These are phyloP conservation scores for Wickerhamomyces rabaulensis DNA, from an alignment of 805 yeast species.

Conservation along the genomic window DNA sequence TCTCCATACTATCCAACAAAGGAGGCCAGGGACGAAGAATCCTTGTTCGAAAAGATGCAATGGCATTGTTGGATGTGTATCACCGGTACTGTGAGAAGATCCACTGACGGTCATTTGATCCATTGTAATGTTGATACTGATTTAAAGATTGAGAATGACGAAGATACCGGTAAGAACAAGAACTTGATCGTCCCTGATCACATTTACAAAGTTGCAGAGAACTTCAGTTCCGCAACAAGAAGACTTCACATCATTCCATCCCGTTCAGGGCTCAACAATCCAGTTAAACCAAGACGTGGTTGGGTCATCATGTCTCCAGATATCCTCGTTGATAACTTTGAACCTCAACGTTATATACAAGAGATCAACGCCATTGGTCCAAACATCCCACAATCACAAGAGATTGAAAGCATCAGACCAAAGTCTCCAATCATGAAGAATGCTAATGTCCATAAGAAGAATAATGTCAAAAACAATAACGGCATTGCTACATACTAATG, in stretches of 20 bases:
- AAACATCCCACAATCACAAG: conserved; percentile 62
- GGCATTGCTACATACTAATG: conserved; percentile 1
- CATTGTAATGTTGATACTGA: conserved; percentile 94
- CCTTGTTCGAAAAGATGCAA: conserved; percentile 63
- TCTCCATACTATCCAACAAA: conserved; percentile 65
- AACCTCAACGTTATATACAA: conserved; percentile 37
- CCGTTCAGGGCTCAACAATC: conserved; percentile 56
- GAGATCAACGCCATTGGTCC: conserved; percentile 41
- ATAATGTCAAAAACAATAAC: neutral
- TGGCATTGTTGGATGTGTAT: conserved; percentile 99
- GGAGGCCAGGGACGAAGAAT: conserved; percentile 36
- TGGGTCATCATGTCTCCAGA: conserved; percentile 93
- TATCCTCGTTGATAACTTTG: conserved; percentile 66
- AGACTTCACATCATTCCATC: conserved; percentile 83
- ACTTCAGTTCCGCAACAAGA: conserved; percentile 77
- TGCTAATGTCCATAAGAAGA: neutral
- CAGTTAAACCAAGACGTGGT: conserved; percentile 69
- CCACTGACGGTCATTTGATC: conserved; percentile 76
- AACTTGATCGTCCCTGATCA: conserved; percentile 63
- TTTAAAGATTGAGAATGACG: conserved; percentile 57
- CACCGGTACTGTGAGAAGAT: conserved; percentile 87
- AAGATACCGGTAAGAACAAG: conserved; percentile 17
- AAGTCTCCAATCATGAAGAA: conserved; percentile 55
- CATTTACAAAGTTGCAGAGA: conserved; percentile 79
- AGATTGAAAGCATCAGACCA: conserved; percentile 79